These are phyloP conservation scores for Ampelocalamus luodianensis DNA, from an alignment of 176 grass and related monocot genomes.

Conservation along the genomic window DNA sequence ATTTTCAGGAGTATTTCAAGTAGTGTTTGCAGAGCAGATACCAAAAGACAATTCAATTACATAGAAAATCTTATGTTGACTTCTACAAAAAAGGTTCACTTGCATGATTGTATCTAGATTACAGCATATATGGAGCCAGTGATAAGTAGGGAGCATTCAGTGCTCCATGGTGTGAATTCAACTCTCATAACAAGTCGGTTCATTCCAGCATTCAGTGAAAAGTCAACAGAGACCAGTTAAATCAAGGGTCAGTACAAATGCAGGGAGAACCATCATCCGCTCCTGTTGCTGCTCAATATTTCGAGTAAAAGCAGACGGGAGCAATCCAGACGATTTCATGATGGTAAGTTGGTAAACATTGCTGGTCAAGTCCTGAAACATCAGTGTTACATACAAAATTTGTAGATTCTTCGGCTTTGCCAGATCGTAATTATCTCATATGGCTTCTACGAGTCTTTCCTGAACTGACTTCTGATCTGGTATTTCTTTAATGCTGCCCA, in stretches of 20 bases:
- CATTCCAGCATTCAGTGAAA: background rate
- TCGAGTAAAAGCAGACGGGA: background rate
- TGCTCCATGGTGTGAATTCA: background rate
- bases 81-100: background rate
- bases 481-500: constrained; percentile 70
- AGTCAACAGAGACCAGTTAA: constrained; percentile 22
- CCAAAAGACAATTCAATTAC: background rate
- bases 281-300: background rate
- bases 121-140: background rate
- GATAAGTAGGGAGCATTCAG: background rate
- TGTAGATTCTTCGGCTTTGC: constrained; percentile 13
- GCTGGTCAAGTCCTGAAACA: constrained; percentile 12
- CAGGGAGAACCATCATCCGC: background rate
- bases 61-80: background rate
- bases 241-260: background rate
- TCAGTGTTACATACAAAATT: constrained; percentile 14
- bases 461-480: constrained; percentile 59
- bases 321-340: constrained; percentile 39
- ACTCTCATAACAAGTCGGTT: background rate
- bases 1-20: constrained; percentile 1
- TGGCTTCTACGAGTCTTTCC: constrained; percentile 59
- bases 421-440: constrained; percentile 24
- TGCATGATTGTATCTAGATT: background rate
- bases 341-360: background rate
- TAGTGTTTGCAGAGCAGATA: background rate